Evolutionary conservation across 1,284 basidiomycete species (phyloP).

Genomic region (Schizophyllum amplum): DNA sequence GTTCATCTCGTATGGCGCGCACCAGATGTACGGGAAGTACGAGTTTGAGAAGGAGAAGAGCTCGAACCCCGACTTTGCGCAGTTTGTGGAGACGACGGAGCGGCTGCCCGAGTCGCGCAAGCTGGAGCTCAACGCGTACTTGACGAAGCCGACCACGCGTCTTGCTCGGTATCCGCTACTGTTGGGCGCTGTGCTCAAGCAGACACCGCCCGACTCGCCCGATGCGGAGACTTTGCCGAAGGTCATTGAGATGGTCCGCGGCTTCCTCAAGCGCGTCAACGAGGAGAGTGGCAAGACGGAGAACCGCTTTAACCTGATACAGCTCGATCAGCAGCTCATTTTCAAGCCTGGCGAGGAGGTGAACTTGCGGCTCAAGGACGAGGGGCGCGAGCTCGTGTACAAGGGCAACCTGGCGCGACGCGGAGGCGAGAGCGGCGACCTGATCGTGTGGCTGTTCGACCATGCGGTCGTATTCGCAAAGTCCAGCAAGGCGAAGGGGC

Average conservation of each 20-base stretch:
- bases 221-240: conserved; percentile 33
- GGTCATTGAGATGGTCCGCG: conserved; percentile 74
- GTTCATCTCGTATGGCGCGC: conserved; percentile 93
- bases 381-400: conserved; percentile 87
- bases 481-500: conserved; percentile 75
- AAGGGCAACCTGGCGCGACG: conserved; percentile 93
- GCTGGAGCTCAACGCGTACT: conserved; percentile 95
- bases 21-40: conserved; percentile 97
- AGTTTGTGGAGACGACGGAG: conserved; percentile 95
- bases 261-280: conserved; percentile 87
- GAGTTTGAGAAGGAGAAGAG: conserved; percentile 99
- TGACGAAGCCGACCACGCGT: conserved; percentile 97
- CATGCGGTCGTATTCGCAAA: conserved; percentile 96
- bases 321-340: conserved; percentile 82
- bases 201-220: conserved; percentile 85
- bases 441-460: conserved; percentile 94
- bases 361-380: conserved; percentile 84
- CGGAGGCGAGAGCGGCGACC: conserved; percentile 59
- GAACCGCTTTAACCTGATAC: conserved; percentile 88
- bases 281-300: conserved; percentile 88
- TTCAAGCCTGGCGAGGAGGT: conserved; percentile 81
- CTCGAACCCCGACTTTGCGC: conserved; percentile 87
- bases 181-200: conserved; percentile 88
- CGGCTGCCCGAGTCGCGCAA: conserved; percentile 93
- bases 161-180: conserved; percentile 93